phyloP scores from a whole-genome alignment of 441 rosid species.

The Theobroma grandiflorum region DNA sequence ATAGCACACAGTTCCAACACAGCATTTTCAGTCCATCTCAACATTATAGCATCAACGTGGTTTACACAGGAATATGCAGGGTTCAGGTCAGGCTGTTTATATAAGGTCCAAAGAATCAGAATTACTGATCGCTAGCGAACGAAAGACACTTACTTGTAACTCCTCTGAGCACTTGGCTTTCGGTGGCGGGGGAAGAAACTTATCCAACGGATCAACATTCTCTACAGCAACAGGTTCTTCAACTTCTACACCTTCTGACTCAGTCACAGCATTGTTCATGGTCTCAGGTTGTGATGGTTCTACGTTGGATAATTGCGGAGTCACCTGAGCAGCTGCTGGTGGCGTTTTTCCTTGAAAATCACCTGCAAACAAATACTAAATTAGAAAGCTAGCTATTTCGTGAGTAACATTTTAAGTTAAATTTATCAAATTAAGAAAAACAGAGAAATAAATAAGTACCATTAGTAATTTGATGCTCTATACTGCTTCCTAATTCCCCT shows the following conservation, averaged over 20 bases:
- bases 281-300: slow-evolving; percentile 51
- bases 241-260: slow-evolving; percentile 52
- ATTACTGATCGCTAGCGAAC: neutral
- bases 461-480: slow-evolving; percentile 34
- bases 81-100: neutral
- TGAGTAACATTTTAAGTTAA: neutral
- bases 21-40: neutral
- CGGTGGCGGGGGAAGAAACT: slow-evolving; percentile 77
- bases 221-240: slow-evolving; percentile 49
- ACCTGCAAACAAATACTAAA: slow-evolving; percentile 35
- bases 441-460: slow-evolving; percentile 35
- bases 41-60: neutral
- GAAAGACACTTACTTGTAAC: slow-evolving; percentile 69
- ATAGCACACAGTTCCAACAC: neutral
- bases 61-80: neutral
- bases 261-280: slow-evolving; percentile 34
- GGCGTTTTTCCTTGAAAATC: slow-evolving; percentile 45
- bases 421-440: neutral
- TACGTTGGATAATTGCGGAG: slow-evolving; percentile 55
- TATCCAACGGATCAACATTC: slow-evolving; percentile 63
- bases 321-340: slow-evolving; percentile 45
- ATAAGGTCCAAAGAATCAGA: neutral
- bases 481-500: slow-evolving; percentile 48
- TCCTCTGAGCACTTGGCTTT: slow-evolving; percentile 75
- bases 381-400: neutral